Evolutionary conservation across 2,329 filamentous ascomycete genomes (phyloP).

Genomic region (Penicillium sp.): DNA sequence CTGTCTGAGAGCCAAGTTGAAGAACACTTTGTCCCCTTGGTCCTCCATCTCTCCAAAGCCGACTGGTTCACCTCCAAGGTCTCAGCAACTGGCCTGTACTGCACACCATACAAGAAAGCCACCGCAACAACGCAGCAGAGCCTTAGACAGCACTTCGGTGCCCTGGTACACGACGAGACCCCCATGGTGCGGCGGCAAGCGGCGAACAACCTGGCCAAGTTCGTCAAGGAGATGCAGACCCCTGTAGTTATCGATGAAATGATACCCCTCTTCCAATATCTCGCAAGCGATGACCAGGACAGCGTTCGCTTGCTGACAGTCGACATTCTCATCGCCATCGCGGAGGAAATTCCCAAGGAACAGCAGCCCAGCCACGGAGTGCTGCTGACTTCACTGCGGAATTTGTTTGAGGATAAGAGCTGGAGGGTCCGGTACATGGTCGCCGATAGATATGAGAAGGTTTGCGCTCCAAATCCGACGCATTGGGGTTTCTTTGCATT

Average conservation of each 20-base stretch:
- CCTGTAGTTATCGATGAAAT: constrained; percentile 95
- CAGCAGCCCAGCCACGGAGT: constrained; percentile 96
- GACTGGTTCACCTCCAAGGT: constrained; percentile 99
- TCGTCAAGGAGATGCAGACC: constrained; percentile 94
- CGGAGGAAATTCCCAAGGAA: constrained; percentile 96
- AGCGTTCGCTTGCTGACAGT: constrained; percentile 95
- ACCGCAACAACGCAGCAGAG: constrained; percentile 84
- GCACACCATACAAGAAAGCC: constrained; percentile 88
- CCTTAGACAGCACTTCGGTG: constrained; percentile 86
- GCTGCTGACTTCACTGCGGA: constrained; percentile 83
- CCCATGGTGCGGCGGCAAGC: constrained; percentile 98
- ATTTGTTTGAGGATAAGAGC: constrained; percentile 97
- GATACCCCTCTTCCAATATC: constrained; percentile 97
- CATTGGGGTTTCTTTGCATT: not conserved
- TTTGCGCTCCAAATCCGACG: constrained; percentile 34
- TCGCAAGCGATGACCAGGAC: constrained; percentile 95
- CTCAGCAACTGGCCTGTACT: constrained; percentile 94
- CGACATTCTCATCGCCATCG: constrained; percentile 92
- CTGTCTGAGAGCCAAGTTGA: constrained; percentile 91
- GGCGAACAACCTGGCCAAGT: constrained; percentile 94
- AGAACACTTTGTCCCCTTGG: constrained; percentile 95
- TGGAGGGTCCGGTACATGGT: constrained; percentile 99
- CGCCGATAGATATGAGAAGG: constrained; percentile 97
- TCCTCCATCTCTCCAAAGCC: constrained; percentile 93
- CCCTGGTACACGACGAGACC: constrained; percentile 95